Percentiles rank a stretch among this genome's conserved stretches.
These are phyloP conservation scores for Nemania abortiva DNA, from an alignment of 2,329 filamentous ascomycete genomes.

Conservation along the genomic window DNA sequence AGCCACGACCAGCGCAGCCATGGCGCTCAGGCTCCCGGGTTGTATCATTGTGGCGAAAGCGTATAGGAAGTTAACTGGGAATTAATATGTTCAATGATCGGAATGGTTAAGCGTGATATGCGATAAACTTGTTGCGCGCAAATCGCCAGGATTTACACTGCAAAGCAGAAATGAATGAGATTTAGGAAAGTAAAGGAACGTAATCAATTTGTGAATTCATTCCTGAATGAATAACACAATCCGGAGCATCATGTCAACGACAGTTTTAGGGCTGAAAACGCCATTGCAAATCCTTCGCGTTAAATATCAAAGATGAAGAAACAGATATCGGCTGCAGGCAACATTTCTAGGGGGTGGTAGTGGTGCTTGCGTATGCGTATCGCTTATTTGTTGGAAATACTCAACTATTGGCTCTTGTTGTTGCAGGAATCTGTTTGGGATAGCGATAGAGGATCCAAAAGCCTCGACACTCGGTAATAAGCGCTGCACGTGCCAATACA, in stretches of 20 bases:
- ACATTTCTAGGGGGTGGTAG: background rate
- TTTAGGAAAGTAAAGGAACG: background rate
- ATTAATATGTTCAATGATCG: background rate
- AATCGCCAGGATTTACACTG: background rate
- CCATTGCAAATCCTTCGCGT: background rate
- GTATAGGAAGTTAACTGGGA: background rate
- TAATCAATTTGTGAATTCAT: background rate
- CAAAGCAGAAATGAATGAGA: background rate
- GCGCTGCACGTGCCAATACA: background rate
- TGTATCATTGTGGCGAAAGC: background rate
- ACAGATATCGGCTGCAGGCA: background rate
- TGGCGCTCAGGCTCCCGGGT: background rate
- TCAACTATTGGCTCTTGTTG: constrained; percentile 7
- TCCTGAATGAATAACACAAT: background rate
- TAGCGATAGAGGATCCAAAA: background rate
- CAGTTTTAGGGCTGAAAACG: background rate
- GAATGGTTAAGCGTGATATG: background rate
- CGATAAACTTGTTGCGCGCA: background rate
- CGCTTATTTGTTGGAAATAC: background rate
- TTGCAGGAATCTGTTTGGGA: background rate
- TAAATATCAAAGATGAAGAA: background rate
- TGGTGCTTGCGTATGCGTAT: background rate
- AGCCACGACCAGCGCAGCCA: constrained; percentile 1
- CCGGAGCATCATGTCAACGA: background rate
- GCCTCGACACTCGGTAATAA: background rate